Percentiles rank a stretch among this genome's conserved stretches.
These are phyloP conservation scores for Rhododendron ferrugineum DNA, from an alignment of 148 eudicot species.

Conservation along the genomic window DNA sequence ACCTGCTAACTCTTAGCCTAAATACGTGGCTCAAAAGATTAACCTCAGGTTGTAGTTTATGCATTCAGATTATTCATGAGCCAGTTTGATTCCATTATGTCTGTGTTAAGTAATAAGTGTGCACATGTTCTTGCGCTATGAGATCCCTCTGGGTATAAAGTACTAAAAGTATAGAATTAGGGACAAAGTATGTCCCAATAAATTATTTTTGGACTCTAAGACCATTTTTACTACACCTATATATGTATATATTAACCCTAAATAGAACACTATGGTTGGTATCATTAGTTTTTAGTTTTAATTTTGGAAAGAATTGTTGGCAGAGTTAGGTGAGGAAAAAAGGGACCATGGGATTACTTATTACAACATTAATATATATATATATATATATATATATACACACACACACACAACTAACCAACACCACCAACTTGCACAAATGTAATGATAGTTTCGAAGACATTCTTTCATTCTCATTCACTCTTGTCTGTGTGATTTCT, in stretches of 20 bases:
- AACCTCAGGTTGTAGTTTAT: no score
- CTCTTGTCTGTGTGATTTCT: constrained; percentile 8
- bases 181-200: neutral
- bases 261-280: neutral
- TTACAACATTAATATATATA: neutral
- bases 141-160: no score
- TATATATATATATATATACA: no score
- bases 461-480: constrained; percentile 13
- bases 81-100: no score
- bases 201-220: neutral
- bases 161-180: no score
- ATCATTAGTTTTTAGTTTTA: neutral
- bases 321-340: neutral
- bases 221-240: neutral
- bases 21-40: no score
- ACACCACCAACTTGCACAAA: neutral
- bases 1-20: no score
- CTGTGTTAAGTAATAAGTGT: no score
- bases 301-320: neutral
- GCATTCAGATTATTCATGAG: no score
- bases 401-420: constrained; percentile 15
- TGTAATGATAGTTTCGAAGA: constrained; percentile 9
- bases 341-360: neutral
- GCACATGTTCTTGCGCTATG: no score
- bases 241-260: neutral